Evolutionary conservation across 345 rosid species (phyloP).

Genomic region (Trapa bicornis): DNA sequence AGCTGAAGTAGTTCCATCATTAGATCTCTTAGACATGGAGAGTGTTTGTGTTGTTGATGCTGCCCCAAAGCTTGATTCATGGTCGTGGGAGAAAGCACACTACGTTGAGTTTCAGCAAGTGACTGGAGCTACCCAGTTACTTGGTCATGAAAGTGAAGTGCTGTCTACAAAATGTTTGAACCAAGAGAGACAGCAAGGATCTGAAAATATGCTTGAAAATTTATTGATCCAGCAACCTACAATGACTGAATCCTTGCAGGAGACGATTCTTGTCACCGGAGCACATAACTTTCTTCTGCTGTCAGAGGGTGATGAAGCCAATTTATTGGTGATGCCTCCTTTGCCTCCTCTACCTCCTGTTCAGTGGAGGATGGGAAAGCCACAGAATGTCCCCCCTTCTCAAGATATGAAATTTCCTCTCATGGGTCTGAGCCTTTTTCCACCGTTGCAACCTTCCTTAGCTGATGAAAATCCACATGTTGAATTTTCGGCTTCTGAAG

Average conservation of each 20-base stretch:
- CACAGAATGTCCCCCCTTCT: slow-evolving; percentile 27
- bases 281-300: slow-evolving; percentile 26
- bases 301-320: slow-evolving; percentile 28
- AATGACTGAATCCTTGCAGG: background rate
- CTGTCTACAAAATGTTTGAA: background rate
- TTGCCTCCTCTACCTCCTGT: slow-evolving; percentile 85
- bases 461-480: slow-evolving; percentile 18
- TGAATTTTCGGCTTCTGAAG: slow-evolving; percentile 8
- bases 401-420: slow-evolving; percentile 24
- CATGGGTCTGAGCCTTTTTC: slow-evolving; percentile 19
- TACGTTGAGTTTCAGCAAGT: background rate
- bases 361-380: slow-evolving; percentile 73
- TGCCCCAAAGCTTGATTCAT: background rate
- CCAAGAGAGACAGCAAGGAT: background rate
- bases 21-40: slow-evolving; percentile 7
- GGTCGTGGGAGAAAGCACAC: slow-evolving; percentile 2
- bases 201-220: background rate
- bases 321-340: slow-evolving; percentile 56
- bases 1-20: slow-evolving; percentile 11
- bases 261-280: slow-evolving; percentile 2
- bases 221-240: background rate
- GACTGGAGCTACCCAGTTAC: background rate
- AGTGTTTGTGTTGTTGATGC: background rate
- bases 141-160: background rate
- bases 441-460: slow-evolving; percentile 11